Base-by-base conservation (phyloP, 352 stramenopile species). In the Globisporangium apiculatum region DNA sequence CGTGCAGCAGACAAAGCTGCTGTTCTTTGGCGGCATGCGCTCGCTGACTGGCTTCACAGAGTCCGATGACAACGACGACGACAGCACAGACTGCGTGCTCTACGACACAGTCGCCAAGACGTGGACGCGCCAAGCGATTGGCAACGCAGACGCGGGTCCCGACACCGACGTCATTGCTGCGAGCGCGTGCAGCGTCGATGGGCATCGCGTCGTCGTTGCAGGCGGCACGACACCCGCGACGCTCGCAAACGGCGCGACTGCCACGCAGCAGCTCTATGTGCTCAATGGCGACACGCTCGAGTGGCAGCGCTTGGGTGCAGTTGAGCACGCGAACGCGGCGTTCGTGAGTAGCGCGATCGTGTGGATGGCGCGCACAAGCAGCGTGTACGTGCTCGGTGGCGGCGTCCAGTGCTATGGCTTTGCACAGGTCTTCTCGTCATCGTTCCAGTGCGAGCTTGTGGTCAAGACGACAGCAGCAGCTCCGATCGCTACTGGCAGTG, bases 321-420 rank as follows among this genome's bases (percentile, higher is more conserved):
- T 82, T n/a, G 65, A 79, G 41, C 65, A 82, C 49, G 41, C 55
- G 36, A 75, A 72, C 46, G 74, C 75, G 31, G 69, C 76, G 17
- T 82, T 89, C 18, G 73, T 81, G 11, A 73, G 83, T 11, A 73
- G 83, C 51, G 86, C 71, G 8, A 71, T 61, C 36, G 71, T 67
- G 14, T 92, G 79, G 79, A 59, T 88, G 50, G 56, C 65, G 36
- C 66, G 46, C n/a, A 72, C 48, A 58, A 67, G 53, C 47, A 75
- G 62, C 14, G 60, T 76, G 43, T 81, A 79, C 53, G 57, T 91
- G 48, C 55, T 91, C 11, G 85, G 85, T 0, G 85, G 85, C 48
- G 83, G 85, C 5, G 91, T 89, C 55, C 85, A 95, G 63, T 87
- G 76, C 50, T 95, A 91, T 71, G 85, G 85, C 12, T 95, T 93